Evolutionary conservation across 306 rosid genomes (phyloP).

Genomic region (Geum urbanum): DNA sequence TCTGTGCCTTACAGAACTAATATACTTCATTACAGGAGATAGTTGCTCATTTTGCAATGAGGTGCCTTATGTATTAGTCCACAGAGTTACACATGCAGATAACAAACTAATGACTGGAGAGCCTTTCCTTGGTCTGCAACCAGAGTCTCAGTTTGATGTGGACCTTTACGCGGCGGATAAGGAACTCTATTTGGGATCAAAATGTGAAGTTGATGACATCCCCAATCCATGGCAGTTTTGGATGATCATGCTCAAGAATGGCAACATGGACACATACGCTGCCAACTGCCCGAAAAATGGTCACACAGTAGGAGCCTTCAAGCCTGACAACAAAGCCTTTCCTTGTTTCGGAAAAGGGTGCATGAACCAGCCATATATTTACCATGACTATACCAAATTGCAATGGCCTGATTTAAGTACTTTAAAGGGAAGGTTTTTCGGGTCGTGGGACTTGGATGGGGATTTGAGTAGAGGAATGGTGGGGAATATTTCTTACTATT

Average conservation of each 20-base stretch:
- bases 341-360: constrained; percentile 60
- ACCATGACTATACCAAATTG: constrained; percentile 47
- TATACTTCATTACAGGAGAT: constrained; percentile 18
- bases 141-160: constrained; percentile 19
- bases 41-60: constrained; percentile 31
- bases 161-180: constrained; percentile 39
- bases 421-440: constrained; percentile 45
- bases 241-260: constrained; percentile 67
- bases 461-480: constrained; percentile 17
- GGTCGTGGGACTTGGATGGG: constrained; percentile 48
- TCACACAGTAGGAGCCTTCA: constrained; percentile 31
- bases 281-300: constrained; percentile 47
- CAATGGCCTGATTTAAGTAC: constrained; percentile 19
- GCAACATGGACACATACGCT: constrained; percentile 52
- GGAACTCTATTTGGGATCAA: constrained; percentile 41
- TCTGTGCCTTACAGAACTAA: neutral
- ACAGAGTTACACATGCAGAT: constrained; percentile 44
- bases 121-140: constrained; percentile 31
- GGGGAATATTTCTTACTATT: constrained; percentile 40
- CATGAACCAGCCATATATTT: constrained; percentile 53
- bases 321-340: constrained; percentile 24
- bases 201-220: constrained; percentile 44
- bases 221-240: constrained; percentile 59
- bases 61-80: constrained; percentile 36
- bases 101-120: constrained; percentile 41